Base-by-base conservation (phyloP, 495 filamentous ascomycete genomes). In the Xylaria cubensis region DNA sequence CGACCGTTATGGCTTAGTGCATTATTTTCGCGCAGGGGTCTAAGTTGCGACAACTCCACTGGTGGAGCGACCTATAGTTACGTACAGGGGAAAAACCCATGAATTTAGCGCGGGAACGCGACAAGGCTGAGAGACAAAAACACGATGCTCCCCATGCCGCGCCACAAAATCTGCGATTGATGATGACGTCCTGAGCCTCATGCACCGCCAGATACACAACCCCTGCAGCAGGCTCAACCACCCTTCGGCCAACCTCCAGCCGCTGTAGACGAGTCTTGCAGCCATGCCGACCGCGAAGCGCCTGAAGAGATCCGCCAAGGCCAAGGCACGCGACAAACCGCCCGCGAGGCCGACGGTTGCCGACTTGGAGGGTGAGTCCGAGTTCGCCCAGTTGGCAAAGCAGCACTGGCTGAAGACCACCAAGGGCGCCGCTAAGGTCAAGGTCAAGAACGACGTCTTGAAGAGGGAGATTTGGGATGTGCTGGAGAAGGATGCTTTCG, bases 391-490 rank as follows among this genome's bases (percentile, higher is more conserved):
- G 76, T 85, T 97, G 71, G 97, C 96, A 67, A 88, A 90, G 74
- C 89, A 91, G 76, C 87, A 97, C 81, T 99, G 96, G 96, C 84
- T 95, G 70, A 91, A 90, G 80, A 81, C 81, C 5, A 80, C 83
- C 12, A 92, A 92, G 78, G 82, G 86, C 70, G 59, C 82, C 17
- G 72, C 78, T 51, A 85, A 84, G 58, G 82, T 90, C 72, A 97
- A 92, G 84, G 91, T 93, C 77, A 96, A 93, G 84, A 89, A 91
- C 48, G 92, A 97, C 71, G 89, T 95, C 67, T 84, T 98, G 74
- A 96, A 97, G 83, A 87, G 88, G 73, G 92, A 95, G 74, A 91
- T 99, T 53, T 99, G 96, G 93, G 94, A 96, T 82, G 86, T 89
- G 21, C 82, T 99, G 70, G 94, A 98, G 80, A 89, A 90, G 73